Evolutionary conservation across 148 eudicot genomes (phyloP).

Genomic region (Rhododendron ferrugineum): DNA sequence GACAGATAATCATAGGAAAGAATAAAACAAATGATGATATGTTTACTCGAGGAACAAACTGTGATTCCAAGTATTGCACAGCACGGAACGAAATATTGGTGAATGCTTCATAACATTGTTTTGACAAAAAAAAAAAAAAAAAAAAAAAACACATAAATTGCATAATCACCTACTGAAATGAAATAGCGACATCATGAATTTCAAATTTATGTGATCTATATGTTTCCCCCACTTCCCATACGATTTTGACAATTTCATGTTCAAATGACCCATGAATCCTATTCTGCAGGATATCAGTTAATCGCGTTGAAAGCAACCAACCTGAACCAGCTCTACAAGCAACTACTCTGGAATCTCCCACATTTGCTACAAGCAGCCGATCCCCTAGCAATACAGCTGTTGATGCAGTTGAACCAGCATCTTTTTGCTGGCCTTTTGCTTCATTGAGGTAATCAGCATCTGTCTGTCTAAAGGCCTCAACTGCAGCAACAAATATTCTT

Average conservation of each 20-base stretch:
- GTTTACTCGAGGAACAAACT: not conserved
- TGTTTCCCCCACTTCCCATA: not conserved
- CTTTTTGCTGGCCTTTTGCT: conserved; percentile 57
- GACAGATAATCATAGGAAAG: too few species aligned
- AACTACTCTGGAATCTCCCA: conserved; percentile 82
- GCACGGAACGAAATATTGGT: not conserved
- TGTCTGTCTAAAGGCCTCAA: conserved; percentile 62
- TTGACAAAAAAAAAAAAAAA: not conserved
- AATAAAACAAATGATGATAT: not conserved
- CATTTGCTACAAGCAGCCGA: conserved; percentile 69
- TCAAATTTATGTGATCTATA: not conserved
- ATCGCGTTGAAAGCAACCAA: conserved; percentile 14
- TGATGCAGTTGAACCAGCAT: conserved; percentile 86
- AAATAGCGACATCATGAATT: not conserved
- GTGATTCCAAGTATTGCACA: not conserved
- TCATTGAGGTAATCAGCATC: conserved; percentile 56
- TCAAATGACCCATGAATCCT: not conserved
- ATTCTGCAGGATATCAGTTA: not conserved
- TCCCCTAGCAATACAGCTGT: conserved; percentile 62
- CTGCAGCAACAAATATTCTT: conserved; percentile 26
- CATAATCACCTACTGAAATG: not conserved
- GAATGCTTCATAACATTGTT: not conserved
- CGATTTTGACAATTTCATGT: not conserved
- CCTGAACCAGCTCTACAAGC: conserved; percentile 72
- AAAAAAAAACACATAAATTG: too few species aligned